Percentiles rank a stretch among this genome's conserved stretches.
These are phyloP conservation scores for Blastomyces parvus DNA, from an alignment of 2,329 filamentous ascomycete species.

Conservation along the genomic window DNA sequence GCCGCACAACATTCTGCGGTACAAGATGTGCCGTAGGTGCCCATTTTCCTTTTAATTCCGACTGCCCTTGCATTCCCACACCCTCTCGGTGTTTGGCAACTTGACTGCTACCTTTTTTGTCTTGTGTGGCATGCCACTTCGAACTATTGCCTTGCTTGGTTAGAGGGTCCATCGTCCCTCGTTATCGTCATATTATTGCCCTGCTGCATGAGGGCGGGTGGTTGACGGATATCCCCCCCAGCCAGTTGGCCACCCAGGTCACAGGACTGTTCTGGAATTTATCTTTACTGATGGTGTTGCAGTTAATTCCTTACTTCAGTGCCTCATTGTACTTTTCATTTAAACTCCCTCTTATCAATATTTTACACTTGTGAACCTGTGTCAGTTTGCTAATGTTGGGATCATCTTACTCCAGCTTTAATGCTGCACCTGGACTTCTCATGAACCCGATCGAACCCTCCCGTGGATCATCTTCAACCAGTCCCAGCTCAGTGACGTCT, in stretches of 20 bases:
- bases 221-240: neutral
- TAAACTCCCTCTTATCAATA: conserved; percentile 7
- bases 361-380: conserved; percentile 7
- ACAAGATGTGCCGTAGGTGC: conserved; percentile 48
- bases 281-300: conserved; percentile 5
- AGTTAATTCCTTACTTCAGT: conserved; percentile 8
- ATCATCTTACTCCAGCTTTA: conserved; percentile 38
- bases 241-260: conserved; percentile 5
- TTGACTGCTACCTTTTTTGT: conserved; percentile 17
- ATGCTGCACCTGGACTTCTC: conserved; percentile 42
- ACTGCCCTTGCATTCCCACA: conserved; percentile 26
- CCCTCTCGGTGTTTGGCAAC: conserved; percentile 23
- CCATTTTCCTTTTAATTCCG: conserved; percentile 33
- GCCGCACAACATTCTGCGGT: conserved; percentile 42
- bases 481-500: conserved; percentile 43
- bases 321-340: conserved; percentile 9
- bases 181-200: neutral
- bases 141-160: conserved; percentile 8
- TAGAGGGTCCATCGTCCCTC: neutral
- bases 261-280: conserved; percentile 10
- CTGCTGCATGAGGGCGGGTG: neutral
- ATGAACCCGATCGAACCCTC: conserved; percentile 45
- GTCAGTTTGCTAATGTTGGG: conserved; percentile 12
- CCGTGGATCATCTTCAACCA: conserved; percentile 45
- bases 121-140: conserved; percentile 8